A percentile compares a stretch with the other conserved stretches of the same genome.
Conservation (phyloP, 129 eudicot species). For the Smallanthus sonchifolius region DNA sequence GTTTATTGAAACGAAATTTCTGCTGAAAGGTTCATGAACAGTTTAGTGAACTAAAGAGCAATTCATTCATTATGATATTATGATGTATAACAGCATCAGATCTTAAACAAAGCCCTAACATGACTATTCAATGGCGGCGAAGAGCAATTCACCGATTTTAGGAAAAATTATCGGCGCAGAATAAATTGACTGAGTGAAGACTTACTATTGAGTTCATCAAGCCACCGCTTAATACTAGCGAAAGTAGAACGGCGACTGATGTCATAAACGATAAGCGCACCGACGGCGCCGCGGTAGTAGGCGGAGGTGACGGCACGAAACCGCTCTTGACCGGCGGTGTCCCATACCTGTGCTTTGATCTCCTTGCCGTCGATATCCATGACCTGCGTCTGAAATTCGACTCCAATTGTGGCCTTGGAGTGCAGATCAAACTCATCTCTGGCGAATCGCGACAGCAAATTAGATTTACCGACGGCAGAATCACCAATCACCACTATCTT, state of each 20-base stretch:
- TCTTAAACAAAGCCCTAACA: neutral
- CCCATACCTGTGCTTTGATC: conserved; percentile 91
- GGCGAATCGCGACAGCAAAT: conserved; percentile 60
- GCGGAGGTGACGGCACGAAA: conserved; percentile 96
- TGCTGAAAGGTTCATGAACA: too few relatives aligned
- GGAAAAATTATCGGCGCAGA: neutral
- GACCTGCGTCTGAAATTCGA: conserved; percentile 88
- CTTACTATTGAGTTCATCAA: conserved; percentile 82
- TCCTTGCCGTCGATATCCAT: conserved; percentile 83
- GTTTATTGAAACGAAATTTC: too few relatives aligned
- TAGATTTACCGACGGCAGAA: conserved; percentile 89
- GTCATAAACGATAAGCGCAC: conserved; percentile 91
- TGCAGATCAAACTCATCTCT: conserved; percentile 80
- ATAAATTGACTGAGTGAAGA: neutral
- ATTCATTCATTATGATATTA: too few relatives aligned
- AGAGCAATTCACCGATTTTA: neutral
- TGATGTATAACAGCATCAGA: neutral
- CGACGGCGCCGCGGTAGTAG: conserved; percentile 92
- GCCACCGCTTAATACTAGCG: conserved; percentile 77
- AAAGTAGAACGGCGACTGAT: conserved; percentile 65
- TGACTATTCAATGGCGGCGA: neutral
- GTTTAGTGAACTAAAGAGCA: too few relatives aligned
- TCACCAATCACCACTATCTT: conserved; percentile 91
- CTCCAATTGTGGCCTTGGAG: conserved; percentile 93
- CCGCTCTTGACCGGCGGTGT: conserved; percentile 97